Base-by-base conservation (phyloP, 306 rosid species). In the Trichosanthes truncata region DNA sequence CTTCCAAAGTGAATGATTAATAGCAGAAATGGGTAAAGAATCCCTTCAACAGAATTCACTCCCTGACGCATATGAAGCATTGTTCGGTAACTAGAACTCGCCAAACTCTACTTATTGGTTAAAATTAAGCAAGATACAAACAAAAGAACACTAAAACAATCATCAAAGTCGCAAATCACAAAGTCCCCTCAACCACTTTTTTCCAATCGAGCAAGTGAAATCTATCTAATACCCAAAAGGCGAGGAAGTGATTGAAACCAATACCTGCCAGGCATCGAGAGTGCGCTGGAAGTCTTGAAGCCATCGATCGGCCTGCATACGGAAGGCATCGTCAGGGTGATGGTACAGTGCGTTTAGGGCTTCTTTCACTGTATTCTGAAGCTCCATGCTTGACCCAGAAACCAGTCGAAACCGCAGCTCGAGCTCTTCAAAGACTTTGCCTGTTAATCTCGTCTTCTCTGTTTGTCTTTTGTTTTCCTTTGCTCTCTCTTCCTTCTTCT, bases 251-350 rank as follows among this genome's bases (percentile, higher is more conserved):
- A 81, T 49, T 25, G 67, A 71, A 84, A 71, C 41, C 57, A 69
- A 81, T 45, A 96, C 99, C 99, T 96, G 99, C 99, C 99, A 96
- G 55, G 99, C 99, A 85, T 96, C 99, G 38, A 96, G 82, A n/a
- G 97, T 93, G 7, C 98, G 90, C 89, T 91, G 98, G 77, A 96
- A 96, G 43, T 91, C 91, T 80, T 96, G 99, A 4, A 96, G 98
- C 86, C 90, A 96, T 45, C 94, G 99, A 96, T 96, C 99, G 91
- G 99, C 99, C 79, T 90, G 94, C 88, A 87, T 80, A 83, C 97
- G 98, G 57, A 93, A 90, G 49, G 91, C 79, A 78, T 91, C 98
- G 81, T 90, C 97, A 0, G 99, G 99, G 83, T 91, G 99, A 83
- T 96, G 99, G 85, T 96, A 96, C 62, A 96, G 99, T 81, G 97